phyloP scores from a whole-genome alignment of 2,329 filamentous ascomycete species.

The Hymenoscyphus repandus region DNA sequence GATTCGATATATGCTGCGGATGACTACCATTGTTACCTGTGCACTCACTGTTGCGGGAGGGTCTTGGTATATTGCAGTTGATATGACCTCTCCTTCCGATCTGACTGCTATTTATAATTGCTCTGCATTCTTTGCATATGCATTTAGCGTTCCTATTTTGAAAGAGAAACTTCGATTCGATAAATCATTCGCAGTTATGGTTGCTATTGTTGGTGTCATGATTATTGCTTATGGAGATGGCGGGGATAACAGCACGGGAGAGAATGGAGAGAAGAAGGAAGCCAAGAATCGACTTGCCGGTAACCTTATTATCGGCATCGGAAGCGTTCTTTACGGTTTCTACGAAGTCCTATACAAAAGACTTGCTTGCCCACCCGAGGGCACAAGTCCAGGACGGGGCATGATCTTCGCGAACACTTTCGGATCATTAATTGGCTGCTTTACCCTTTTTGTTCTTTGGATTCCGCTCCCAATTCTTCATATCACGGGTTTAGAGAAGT shows the following conservation, averaged over 20 bases:
- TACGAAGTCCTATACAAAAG: conserved; percentile 98
- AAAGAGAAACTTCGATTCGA: conserved; percentile 77
- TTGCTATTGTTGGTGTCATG: conserved; percentile 85
- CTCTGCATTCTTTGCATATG: conserved; percentile 97
- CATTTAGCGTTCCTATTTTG: conserved; percentile 86
- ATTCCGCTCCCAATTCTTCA: conserved; percentile 84
- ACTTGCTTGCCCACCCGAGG: conserved; percentile 87
- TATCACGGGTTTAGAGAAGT: conserved; percentile 69
- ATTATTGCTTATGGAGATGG: conserved; percentile 91
- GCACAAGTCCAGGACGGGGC: conserved; percentile 75
- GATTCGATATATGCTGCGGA: conserved; percentile 69
- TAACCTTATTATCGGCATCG: conserved; percentile 86
- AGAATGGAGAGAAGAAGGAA: conserved; percentile 41
- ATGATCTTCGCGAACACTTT: conserved; percentile 96
- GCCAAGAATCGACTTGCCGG: conserved; percentile 69
- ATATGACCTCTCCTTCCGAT: conserved; percentile 87
- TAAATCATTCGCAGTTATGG: conserved; percentile 79
- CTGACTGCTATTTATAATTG: conserved; percentile 99
- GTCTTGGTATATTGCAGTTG: conserved; percentile 94
- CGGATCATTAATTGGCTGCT: conserved; percentile 77
- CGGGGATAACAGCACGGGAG: conserved; percentile 49
- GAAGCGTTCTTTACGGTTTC: conserved; percentile 88
- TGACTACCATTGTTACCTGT: conserved; percentile 76
- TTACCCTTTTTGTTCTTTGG: conserved; percentile 87
- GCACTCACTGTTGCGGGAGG: conserved; percentile 85